Evolutionary conservation across 2,329 filamentous ascomycete genomes (phyloP), one percentile per base, ranked within the genome.

Genomic region (Ustilaginoidea virens): DNA sequence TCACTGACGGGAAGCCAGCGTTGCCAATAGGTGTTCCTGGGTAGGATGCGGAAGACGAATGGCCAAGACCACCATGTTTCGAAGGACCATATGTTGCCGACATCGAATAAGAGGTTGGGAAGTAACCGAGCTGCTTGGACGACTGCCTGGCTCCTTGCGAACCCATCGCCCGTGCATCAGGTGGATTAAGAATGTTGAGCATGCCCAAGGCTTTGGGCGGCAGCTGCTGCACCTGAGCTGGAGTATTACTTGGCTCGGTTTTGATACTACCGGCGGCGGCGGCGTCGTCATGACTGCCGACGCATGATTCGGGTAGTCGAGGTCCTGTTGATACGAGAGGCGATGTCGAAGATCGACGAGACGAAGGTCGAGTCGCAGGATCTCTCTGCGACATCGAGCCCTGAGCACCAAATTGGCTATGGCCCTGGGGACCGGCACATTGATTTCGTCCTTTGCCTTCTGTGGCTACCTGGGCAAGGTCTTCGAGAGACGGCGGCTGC

Each of bases 331-430:
- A 49, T 46, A 48, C 46, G 36, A 52, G 41, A 36, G 61, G 55
- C 31, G 60, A 62, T 42, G 50, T 56, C 38, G 60, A 57, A 39
- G 56, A 51, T 42, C 52, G 58, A 47, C 56, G 63, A 54, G 66
- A 65, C 49, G 58, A 53, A 60, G 66, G 60, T 50, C 55, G 60
- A 64, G 65, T 56, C 53, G 57, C 59, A 61, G 61, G 52, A 45
- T 60, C 63, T 58, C 61, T 64, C 60, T 71, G 66, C 58, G 69
- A 73, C 71, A 75, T 75, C 59, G 67, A 64, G 59, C 56, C 56
- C 63, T 61, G 61, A 55, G 68, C 66, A 60, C 66, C 64, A 61
- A 53, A 56, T 51, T 55, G 51, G 53, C 53, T 55, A 48, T 56
- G 53, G 55, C 56, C 59, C 52, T 52, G 53, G 55, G 53, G 56